Base-by-base conservation (phyloP, 2,329 filamentous ascomycete genomes). In the Exophiala sp. region DNA sequence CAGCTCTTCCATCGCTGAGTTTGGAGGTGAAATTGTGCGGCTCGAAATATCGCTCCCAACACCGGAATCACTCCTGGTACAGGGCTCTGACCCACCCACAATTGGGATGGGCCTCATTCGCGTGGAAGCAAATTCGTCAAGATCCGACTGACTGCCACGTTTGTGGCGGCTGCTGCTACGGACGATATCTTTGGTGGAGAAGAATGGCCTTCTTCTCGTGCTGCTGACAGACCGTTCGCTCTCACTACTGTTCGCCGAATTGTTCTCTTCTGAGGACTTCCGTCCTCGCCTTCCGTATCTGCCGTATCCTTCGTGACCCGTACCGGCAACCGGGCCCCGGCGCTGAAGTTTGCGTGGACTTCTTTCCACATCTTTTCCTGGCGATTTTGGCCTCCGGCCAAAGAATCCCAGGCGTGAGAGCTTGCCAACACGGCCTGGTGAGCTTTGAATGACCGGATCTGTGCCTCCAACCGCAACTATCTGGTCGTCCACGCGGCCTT, bases 321-420 rank as follows among this genome's bases (percentile, higher is more conserved):
- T 97, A n/a, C 92, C 92, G 38, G 92, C 92, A 12, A 81, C 83
- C 18, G 92, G 92, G 0, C 92, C 91, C 69, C 90, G 92, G 24
- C 87, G 81, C 79, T 84, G 7, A 85, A 83, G 35, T 79, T 77
- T 66, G 80, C 83, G n/a, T 84, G 79, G 0, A 68, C 55, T 16
- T 69, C 69, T 9, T 71, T 83, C 77, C 3, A 80, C 67, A 1
- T 81, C 76, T 0, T 81, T 77, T 69, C 89, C 95, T 11, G 84
- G 54, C 29, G 50, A 84, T 52, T 84, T 85, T 60, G 87, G 82
- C 7, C 85, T 78, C 9, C 56, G 55, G 38, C 61, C 50, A 64
- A 96, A 95, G 50, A 96, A 78, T 1, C 87, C 86, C 67, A 96
- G 94, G 2, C 87, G 82, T 78, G 84, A 53, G 75, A 82, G 38